phyloP scores from a whole-genome alignment of 202 grass and related monocot genomes.

The Hordeum pubiflorum region DNA sequence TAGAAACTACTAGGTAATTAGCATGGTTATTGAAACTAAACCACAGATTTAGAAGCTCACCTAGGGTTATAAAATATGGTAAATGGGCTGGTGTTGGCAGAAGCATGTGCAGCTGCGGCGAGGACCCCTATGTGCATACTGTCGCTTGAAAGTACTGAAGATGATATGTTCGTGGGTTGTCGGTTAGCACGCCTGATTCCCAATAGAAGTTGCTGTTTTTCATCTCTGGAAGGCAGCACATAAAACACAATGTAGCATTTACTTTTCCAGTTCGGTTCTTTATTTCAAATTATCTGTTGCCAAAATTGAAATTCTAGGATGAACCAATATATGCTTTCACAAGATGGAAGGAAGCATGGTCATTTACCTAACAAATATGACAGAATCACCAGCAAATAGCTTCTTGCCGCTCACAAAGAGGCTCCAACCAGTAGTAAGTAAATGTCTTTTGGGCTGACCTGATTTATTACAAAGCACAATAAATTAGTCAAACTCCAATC shows the following conservation, averaged over 20 bases:
- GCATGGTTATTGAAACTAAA: background rate
- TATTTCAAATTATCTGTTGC: background rate
- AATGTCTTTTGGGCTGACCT: constrained; percentile 96
- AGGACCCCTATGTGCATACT: constrained; percentile 99
- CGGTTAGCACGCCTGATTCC: constrained; percentile 83
- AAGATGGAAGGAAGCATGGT: constrained; percentile 11
- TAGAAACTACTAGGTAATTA: background rate
- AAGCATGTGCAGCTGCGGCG: constrained; percentile 91
- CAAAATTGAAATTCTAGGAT: background rate
- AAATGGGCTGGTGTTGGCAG: constrained; percentile 88
- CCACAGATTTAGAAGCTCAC: constrained; percentile 28
- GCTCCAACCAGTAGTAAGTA: constrained; percentile 98
- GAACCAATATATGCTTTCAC: background rate
- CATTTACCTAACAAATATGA: constrained; percentile 89
- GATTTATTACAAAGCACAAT: constrained; percentile 23
- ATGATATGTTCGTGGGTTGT: constrained; percentile 88
- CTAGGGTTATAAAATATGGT: constrained; percentile 98
- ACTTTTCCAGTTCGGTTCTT: background rate
- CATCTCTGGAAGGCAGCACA: constrained; percentile 47
- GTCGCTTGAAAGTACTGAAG: constrained; percentile 91
- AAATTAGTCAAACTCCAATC: constrained; percentile 15
- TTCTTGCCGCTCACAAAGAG: constrained; percentile 93
- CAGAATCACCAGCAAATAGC: constrained; percentile 88
- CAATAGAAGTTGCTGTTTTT: constrained; percentile 87
- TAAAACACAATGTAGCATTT: background rate